phyloP scores from a whole-genome alignment of 306 rosid genomes.

The Benincasa hispida region DNA sequence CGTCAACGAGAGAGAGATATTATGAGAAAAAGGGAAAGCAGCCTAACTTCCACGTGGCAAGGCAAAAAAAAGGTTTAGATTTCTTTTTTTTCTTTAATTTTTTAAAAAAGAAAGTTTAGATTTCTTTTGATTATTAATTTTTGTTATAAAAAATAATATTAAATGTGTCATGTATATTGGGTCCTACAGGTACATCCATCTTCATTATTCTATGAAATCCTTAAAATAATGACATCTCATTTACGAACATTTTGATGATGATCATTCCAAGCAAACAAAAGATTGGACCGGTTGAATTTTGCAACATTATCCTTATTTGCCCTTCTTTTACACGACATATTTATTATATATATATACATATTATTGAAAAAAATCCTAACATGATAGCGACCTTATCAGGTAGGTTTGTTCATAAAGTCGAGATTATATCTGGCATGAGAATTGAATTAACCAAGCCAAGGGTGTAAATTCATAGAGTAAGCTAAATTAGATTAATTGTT shows the following conservation, averaged over 20 bases:
- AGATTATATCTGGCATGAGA: neutral
- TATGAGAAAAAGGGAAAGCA: neutral
- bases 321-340: neutral
- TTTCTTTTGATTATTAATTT: neutral
- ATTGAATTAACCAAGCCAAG: no score
- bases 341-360: neutral
- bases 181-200: neutral
- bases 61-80: neutral
- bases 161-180: neutral
- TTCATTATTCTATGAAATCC: neutral
- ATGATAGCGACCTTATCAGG: no score
- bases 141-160: neutral
- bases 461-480: neutral
- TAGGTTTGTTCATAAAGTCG: neutral
- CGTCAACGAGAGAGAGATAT: neutral
- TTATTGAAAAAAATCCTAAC: neutral
- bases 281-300: neutral
- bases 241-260: neutral
- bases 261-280: neutral
- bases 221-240: neutral
- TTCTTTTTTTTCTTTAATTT: no score
- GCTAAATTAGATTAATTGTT: no score
- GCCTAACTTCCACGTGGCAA: conserved; percentile 1
- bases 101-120: neutral
- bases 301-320: neutral